Evolutionary conservation across 352 stramenopile genomes (phyloP), one percentile per base, ranked within the genome.

Genomic region (Saprolegnia diclina): DNA sequence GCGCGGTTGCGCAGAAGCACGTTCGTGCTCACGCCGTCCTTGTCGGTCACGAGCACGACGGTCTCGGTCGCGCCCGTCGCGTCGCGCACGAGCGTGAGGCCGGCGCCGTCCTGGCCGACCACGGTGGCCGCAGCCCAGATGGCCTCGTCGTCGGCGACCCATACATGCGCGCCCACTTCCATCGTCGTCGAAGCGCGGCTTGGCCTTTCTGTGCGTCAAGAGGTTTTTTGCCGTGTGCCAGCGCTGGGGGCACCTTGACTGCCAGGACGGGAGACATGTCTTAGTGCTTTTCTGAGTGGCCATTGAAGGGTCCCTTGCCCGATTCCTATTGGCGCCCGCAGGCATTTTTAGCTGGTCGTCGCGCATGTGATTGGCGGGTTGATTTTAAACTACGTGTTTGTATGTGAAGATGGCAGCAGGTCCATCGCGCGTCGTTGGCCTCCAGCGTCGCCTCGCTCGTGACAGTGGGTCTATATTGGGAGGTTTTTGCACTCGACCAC

Each of bases 91-190:
- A 62, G 38, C 22, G 53, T 54, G 24, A 56, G 46, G 18, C 61
- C 16, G 14, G 13, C 22, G 38, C 24, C 24, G 18, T 13, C 46
- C n/a, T 57, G 72, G 13, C 42, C 61, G 32, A 80, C 52, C 24
- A 90, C 69, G 9, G 35, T 61, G 21, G 83, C 85, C 26, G 83
- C 71, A 18, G 83, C 72, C 85, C 85, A 94, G 21, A 92, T 81
- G 59, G 74, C 70, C 22, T 78, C 73, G 10, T 74, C 55, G 68
- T 91, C 81, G 24, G 78, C 73, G 32, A 94, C 64, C 85, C 85
- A 94, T 56, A 94, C 84, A 74, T 74, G 79, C 56, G 81, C 75
- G 45, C 80, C 82, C 13, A 82, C 76, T 73, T 94, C 85, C 85
- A 94, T 94, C 42, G 42, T 48, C 42, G 13, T 48, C 42, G 1